Conservation (phyloP, 169 alveolate species). For the Eimeria mitis region DNA sequence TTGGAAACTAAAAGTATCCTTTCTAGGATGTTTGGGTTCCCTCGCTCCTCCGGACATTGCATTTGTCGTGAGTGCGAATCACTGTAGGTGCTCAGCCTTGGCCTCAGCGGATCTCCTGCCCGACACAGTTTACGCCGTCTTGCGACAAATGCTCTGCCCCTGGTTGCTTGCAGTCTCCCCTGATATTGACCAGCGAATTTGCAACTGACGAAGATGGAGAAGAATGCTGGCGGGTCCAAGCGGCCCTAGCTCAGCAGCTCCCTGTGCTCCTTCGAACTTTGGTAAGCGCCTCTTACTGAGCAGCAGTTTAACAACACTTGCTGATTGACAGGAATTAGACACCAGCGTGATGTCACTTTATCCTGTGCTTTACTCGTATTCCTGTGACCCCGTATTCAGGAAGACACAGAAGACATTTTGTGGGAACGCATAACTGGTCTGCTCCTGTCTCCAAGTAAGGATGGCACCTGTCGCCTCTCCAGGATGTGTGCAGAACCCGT, state of each 20-base stretch:
- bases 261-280: slow-evolving; percentile 34
- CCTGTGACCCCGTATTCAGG: neutral
- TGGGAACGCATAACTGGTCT: slow-evolving; percentile 23
- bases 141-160: neutral
- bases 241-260: slow-evolving; percentile 70
- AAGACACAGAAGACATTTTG: slow-evolving; percentile 21
- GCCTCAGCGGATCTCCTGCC: neutral
- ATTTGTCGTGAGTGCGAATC: slow-evolving; percentile 19
- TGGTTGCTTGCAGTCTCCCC: slow-evolving; percentile 28
- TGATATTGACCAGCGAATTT: slow-evolving; percentile 19
- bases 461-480: neutral
- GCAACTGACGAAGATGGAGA: slow-evolving; percentile 61
- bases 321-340: neutral
- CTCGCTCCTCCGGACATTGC: slow-evolving; percentile 3
- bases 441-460: slow-evolving; percentile 52
- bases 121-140: neutral
- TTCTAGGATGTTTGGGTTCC: slow-evolving; percentile 33
- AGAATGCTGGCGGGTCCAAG: slow-evolving; percentile 68
- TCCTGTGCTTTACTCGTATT: slow-evolving; percentile 6
- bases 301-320: slow-evolving; percentile 1
- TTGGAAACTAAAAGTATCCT: slow-evolving; percentile 42
- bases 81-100: neutral
- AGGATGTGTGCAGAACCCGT: neutral
- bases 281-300: neutral
- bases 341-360: neutral